Percentiles rank a stretch among this genome's conserved stretches.
Evolutionary conservation across 352 stramenopile species (phyloP).

Genomic region (Pythium guiyangense): DNA sequence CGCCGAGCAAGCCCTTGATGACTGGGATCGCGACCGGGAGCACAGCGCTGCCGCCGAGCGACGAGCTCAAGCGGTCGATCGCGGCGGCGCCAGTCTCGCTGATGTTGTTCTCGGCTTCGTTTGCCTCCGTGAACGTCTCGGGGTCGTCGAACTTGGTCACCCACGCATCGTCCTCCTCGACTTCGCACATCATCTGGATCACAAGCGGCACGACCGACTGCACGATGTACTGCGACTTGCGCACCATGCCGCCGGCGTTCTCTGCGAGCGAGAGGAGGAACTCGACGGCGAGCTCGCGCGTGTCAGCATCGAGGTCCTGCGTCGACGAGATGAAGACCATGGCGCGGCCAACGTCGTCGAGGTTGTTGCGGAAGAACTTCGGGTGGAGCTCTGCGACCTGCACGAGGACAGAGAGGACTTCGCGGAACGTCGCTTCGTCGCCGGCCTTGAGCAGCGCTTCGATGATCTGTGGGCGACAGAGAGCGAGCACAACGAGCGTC

Average conservation of each 20-base stretch:
- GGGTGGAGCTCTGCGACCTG: constrained; percentile 75
- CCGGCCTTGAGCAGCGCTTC: constrained; percentile 46
- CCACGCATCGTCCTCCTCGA: constrained; percentile 74
- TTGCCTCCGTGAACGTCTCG: constrained; percentile 63
- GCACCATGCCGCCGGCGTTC: constrained; percentile 76
- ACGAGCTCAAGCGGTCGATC: constrained; percentile 72
- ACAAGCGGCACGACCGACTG: constrained; percentile 63
- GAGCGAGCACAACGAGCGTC: neutral
- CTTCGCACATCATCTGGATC: constrained; percentile 78
- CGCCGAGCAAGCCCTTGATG: constrained; percentile 55
- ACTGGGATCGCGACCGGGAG: constrained; percentile 75
- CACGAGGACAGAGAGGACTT: constrained; percentile 68
- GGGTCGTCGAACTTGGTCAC: constrained; percentile 75
- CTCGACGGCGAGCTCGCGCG: constrained; percentile 74
- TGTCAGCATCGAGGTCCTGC: constrained; percentile 63
- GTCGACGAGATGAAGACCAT: constrained; percentile 78
- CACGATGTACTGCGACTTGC: constrained; percentile 66
- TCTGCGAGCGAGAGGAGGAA: constrained; percentile 79
- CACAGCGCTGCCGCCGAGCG: constrained; percentile 67
- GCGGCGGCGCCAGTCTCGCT: constrained; percentile 69
- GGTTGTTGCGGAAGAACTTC: constrained; percentile 71
- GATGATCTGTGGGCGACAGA: constrained; percentile 41
- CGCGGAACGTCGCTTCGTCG: constrained; percentile 66
- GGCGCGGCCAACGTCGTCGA: constrained; percentile 65
- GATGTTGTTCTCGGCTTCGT: constrained; percentile 58